phyloP scores from a whole-genome alignment of 1,284 basidiomycete species.

The Cryptococcus sp. region DNA sequence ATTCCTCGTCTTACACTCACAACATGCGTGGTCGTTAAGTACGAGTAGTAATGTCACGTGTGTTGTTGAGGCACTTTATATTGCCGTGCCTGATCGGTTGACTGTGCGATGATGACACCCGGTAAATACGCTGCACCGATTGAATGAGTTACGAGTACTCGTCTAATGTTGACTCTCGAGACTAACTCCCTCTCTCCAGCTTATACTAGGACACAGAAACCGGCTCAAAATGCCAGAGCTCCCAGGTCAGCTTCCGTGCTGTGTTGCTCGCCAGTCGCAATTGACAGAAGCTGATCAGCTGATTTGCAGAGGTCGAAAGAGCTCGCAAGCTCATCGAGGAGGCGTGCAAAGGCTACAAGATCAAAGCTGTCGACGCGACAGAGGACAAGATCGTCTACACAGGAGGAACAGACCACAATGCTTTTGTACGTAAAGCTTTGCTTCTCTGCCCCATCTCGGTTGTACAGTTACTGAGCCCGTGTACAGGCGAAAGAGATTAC shows the following conservation, averaged over 20 bases:
- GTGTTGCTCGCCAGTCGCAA: neutral
- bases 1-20: too few species aligned
- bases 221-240: constrained; percentile 63
- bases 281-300: neutral
- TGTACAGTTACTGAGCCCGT: neutral
- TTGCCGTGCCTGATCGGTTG: too few species aligned
- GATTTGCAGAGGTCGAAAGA: constrained; percentile 65
- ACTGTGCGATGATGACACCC: too few species aligned
- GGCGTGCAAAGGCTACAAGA: constrained; percentile 62
- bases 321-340: constrained; percentile 64
- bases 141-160: too few species aligned
- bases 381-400: constrained; percentile 73
- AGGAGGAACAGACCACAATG: constrained; percentile 59
- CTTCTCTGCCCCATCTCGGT: neutral
- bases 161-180: too few species aligned
- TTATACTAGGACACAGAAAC: neutral
- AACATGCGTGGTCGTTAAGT: too few species aligned
- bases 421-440: constrained; percentile 62
- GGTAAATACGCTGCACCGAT: too few species aligned
- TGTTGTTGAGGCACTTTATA: too few species aligned
- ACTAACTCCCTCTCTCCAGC: too few species aligned
- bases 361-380: constrained; percentile 62
- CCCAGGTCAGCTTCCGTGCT: constrained; percentile 57
- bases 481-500: constrained; percentile 62
- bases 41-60: too few species aligned